These are phyloP conservation scores for Solanum hybrid DNA, from an alignment of 305 asterid genomes.

Conservation along the genomic window DNA sequence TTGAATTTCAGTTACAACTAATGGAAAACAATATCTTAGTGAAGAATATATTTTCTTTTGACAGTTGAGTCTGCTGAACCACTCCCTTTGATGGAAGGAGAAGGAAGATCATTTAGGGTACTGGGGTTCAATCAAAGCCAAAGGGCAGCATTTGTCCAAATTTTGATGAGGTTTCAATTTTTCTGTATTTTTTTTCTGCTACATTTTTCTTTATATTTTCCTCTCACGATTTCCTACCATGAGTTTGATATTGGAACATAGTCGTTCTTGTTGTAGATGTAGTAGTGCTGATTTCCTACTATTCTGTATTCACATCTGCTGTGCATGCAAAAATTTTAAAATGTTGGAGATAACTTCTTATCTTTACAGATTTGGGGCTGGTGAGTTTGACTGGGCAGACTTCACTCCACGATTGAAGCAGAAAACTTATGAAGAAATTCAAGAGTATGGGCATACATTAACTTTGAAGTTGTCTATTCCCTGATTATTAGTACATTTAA, in stretches of 20 bases:
- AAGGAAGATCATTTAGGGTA: slow-evolving; percentile 81
- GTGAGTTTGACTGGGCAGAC: slow-evolving; percentile 86
- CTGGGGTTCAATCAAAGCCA: slow-evolving; percentile 88
- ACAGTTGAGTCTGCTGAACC: slow-evolving; percentile 58
- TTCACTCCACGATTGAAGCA: slow-evolving; percentile 84
- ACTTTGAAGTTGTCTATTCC: neutral
- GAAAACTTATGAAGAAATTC: slow-evolving; percentile 68
- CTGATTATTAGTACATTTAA: neutral
- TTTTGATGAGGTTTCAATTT: slow-evolving; percentile 68
- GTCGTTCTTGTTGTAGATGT: neutral
- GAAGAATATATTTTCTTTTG: slow-evolving; percentile 11
- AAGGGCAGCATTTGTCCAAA: slow-evolving; percentile 80
- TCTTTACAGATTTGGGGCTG: slow-evolving; percentile 65
- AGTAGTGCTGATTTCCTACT: neutral
- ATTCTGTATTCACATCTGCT: slow-evolving; percentile 1
- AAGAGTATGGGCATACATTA: slow-evolving; percentile 49
- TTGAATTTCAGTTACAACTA: neutral
- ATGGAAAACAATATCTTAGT: neutral
- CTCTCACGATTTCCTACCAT: neutral
- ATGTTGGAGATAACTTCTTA: slow-evolving; percentile 4
- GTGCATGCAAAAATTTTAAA: neutral
- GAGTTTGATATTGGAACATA: neutral
- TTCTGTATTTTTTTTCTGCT: slow-evolving; percentile 1
- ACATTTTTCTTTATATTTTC: neutral
- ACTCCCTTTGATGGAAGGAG: slow-evolving; percentile 95